Evolutionary conservation across 2,329 filamentous ascomycete genomes (phyloP).

Genomic region (Huntiella omanensis): DNA sequence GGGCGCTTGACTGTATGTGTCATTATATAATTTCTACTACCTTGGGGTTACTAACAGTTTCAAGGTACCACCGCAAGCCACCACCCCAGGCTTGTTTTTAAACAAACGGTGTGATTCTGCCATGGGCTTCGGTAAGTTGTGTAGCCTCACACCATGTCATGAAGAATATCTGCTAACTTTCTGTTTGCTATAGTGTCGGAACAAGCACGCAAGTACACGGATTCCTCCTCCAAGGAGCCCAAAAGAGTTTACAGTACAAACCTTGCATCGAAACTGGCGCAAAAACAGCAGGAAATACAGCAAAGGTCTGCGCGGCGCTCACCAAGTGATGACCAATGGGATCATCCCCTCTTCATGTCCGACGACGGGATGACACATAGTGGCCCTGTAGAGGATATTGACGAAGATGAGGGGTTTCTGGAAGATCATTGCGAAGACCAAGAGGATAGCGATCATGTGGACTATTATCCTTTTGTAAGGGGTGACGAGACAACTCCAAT

Average conservation of each 20-base stretch:
- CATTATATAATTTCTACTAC: background rate
- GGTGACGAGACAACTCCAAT: too few relatives aligned
- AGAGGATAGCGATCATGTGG: too few relatives aligned
- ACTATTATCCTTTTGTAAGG: too few relatives aligned
- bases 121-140: conserved; percentile 13
- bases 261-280: background rate
- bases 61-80: background rate
- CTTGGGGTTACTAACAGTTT: background rate
- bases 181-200: conserved; percentile 25
- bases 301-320: too few relatives aligned
- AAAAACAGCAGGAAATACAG: too few relatives aligned
- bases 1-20: conserved; percentile 17
- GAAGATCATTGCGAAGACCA: too few relatives aligned
- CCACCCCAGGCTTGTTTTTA: conserved; percentile 18
- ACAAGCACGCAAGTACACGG: conserved; percentile 33
- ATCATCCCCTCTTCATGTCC: background rate
- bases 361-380: background rate
- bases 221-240: conserved; percentile 18
- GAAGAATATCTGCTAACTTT: too few relatives aligned
- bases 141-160: background rate
- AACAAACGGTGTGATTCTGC: conserved; percentile 17
- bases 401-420: background rate
- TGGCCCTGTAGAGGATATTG: background rate
- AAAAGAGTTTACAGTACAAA: background rate
- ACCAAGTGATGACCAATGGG: background rate